A percentile compares a stretch with the other conserved stretches of the same genome.
Evolutionary conservation across 768 basidiomycete species (phyloP).

Genomic region (Lactarius sp.): DNA sequence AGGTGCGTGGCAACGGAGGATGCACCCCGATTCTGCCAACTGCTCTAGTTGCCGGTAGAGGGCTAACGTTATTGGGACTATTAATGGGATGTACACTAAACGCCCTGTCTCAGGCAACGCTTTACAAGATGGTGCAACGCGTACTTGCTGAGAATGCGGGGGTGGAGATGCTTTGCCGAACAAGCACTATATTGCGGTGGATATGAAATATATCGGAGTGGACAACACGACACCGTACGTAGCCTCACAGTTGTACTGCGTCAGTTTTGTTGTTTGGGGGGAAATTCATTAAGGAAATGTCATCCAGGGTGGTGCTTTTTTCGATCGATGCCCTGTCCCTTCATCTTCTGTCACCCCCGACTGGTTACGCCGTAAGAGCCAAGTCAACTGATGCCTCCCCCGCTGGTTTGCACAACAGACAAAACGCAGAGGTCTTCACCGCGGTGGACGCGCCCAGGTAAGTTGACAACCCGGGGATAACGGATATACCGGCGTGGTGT

Average conservation of each 20-base stretch:
- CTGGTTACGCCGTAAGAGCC: neutral
- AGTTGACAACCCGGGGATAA: conserved; percentile 25
- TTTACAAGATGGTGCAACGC: conserved; percentile 81
- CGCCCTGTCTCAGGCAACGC: conserved; percentile 59
- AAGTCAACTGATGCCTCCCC: neutral
- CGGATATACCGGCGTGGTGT: neutral
- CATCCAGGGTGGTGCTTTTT: conserved; percentile 17
- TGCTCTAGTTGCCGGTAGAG: neutral
- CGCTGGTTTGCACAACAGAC: neutral
- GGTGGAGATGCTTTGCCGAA: conserved; percentile 70
- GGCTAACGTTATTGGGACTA: too few species aligned
- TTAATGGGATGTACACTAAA: neutral
- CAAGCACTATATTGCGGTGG: conserved; percentile 93
- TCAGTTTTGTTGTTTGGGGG: neutral
- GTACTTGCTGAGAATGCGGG: conserved; percentile 61
- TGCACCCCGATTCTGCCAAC: too few species aligned
- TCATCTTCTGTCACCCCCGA: neutral
- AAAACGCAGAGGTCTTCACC: conserved; percentile 65
- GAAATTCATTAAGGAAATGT: too few species aligned
- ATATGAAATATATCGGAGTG: conserved; percentile 53
- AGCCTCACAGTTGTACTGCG: too few species aligned
- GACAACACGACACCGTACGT: conserved; percentile 69
- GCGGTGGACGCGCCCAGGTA: conserved; percentile 85
- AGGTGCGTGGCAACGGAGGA: conserved; percentile 46
- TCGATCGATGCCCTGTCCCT: conserved; percentile 13